Base-by-base conservation (phyloP, 805 yeast species). In the Teunomyces atbi region DNA sequence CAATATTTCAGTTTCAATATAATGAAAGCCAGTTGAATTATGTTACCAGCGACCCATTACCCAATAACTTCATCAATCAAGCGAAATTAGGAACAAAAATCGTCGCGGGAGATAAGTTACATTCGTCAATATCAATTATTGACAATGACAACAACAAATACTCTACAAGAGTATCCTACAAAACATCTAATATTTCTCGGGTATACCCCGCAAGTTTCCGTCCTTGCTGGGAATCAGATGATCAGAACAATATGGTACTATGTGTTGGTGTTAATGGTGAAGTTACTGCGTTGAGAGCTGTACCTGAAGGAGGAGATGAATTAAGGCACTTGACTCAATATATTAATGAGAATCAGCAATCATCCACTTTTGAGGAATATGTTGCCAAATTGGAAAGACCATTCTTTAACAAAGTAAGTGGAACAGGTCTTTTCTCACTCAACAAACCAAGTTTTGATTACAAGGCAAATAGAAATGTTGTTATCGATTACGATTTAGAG, bases 231-330 rank as follows among this genome's bases (percentile, higher is more conserved):
- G 45, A 41, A 6, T 12, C 42, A 3, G 47, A 44, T 4, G 49
- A 45, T 12, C 37, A 27, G 10, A 15, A 46, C n/a, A 6, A 21
- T n/a, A 45, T 40, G 30, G 46, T 68, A 0, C 20, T 69, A 1
- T 49, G 65, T 34, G 62, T 68, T 19, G 74, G 69, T 0, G 71
- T 71, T 3, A 69, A 63, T 50, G 77, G 77, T 2, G 74, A 70
- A 41, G 47, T 71, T 7, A 49, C 53, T 3, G 41, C 52, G 3
- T 41, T 65, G 18, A 50, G 67, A 28, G 42, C 50, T 4, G 41
- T 58, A 2, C 21, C 41, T 3, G 43, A 52, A 4, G 44, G 41
- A 3, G 51, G 49, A 13, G 37, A 33, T 3, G 66, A 61, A 38
- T 44, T 58, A 12, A 13, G 34, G 2, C 40, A 36, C 1, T 34